phyloP scores from a whole-genome alignment of 2,329 filamentous ascomycete genomes.

The Neodidymelliopsis sp. region DNA sequence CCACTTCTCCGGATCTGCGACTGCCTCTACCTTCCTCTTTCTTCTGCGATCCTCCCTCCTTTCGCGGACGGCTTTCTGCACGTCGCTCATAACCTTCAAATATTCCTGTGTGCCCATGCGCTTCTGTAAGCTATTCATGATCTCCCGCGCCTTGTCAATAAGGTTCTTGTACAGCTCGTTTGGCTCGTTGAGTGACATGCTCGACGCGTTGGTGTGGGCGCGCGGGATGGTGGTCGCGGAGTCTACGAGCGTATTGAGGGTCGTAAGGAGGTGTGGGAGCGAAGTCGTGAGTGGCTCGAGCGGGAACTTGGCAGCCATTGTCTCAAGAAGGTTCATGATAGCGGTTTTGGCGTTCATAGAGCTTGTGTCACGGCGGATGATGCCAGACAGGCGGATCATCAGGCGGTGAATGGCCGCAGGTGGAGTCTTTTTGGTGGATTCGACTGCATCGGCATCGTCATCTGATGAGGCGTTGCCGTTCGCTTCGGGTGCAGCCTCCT shows the following conservation, averaged over 20 bases:
- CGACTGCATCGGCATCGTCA: slow-evolving; percentile 40
- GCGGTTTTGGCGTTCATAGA: slow-evolving; percentile 77
- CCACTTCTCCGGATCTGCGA: slow-evolving; percentile 80
- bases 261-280: slow-evolving; percentile 69
- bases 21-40: slow-evolving; percentile 90
- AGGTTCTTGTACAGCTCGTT: slow-evolving; percentile 73
- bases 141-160: slow-evolving; percentile 74
- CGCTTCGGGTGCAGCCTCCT: slow-evolving; percentile 54
- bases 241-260: slow-evolving; percentile 85
- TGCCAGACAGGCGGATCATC: slow-evolving; percentile 77
- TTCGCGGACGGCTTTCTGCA: slow-evolving; percentile 75
- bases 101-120: slow-evolving; percentile 83
- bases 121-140: slow-evolving; percentile 83
- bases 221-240: slow-evolving; percentile 74
- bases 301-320: slow-evolving; percentile 70
- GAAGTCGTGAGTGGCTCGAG: slow-evolving; percentile 65
- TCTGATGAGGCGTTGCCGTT: slow-evolving; percentile 49
- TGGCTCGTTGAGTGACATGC: slow-evolving; percentile 58
- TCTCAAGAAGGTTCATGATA: slow-evolving; percentile 76
- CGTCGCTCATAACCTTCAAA: slow-evolving; percentile 74
- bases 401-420: slow-evolving; percentile 73
- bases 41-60: slow-evolving; percentile 76
- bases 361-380: slow-evolving; percentile 72
- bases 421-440: slow-evolving; percentile 25
- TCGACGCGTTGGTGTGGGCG: slow-evolving; percentile 66